Evolutionary conservation across 768 basidiomycete species (phyloP), one percentile per base, ranked within the genome.

Genomic region (Lactarius evosmus): DNA sequence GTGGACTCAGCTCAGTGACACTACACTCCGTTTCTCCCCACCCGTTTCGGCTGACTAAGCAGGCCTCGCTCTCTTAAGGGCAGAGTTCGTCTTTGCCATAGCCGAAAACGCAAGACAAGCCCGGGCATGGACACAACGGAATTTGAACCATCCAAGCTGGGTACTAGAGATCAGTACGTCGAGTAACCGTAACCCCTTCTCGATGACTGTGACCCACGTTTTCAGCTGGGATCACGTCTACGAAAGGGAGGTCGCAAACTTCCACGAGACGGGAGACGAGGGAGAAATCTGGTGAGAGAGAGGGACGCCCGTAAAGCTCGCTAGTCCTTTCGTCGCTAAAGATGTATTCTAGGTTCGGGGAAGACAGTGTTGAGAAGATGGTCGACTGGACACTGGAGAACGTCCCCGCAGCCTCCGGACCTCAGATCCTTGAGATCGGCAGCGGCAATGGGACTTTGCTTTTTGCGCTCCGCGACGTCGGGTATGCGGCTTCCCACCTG

Each of bases 201-300:
- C 49, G 40, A 25, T 38, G 25, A 22, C 40, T 3, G 30, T 16
- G 25, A 12, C 14, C 12, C 38, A 49, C 50, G 22, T 32, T 38
- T n/a, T 63, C 67, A 93, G 91, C 72, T 93, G 92, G 92, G 89
- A 93, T 70, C 69, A 78, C 49, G 85, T 89, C 8, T 94, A 93
- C 73, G 77, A 84, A 41, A 78, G 80, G 46, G 92, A 94, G 70
- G 74, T 93, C 34, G 72, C 71, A 40, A 89, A 89, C 70, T 93
- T 91, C 65, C 76, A 84, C 33, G 92, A 91, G 56, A 83, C 85
- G 33, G 87, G 88, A 22, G 90, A 93, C 70, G 90, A 92, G 73
- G 92, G 92, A 38, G 92, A 94, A 74, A 79, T 91, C 29, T 94
- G 92, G 92, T 91, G 66, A 60, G 82, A 72, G 16, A 0, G 14